Base-by-base conservation (phyloP, 768 basidiomycete species). In the Lactarius vividus region DNA sequence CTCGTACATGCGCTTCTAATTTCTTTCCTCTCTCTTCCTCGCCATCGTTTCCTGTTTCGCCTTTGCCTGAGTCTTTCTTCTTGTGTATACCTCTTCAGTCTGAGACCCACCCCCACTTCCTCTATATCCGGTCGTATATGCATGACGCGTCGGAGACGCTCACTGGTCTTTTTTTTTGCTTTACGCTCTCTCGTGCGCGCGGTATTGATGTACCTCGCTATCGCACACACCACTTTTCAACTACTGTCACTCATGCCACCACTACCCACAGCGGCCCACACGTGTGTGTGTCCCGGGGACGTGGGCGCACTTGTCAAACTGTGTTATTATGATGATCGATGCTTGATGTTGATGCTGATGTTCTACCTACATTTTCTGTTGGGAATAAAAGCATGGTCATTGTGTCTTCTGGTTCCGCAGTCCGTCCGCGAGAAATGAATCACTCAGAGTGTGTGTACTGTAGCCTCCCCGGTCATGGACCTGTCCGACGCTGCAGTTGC, bases 111-210 rank as follows among this genome's bases (percentile, higher is more conserved):
- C 28, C 26, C 18, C 44, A 20, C 33, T 57, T 56, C 3, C 15
- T 37, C 20, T 13, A 10, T n/a, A 11, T 49, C 23, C 23, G 11
- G 46, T 23, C 11, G 35, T 20, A 29, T n/a, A 40, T 31, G 26
- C 33, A 57, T 39, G 57, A 35, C 33, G 59, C 64, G 59, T 65
- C 54, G 44, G 64, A 11, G 65, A 57, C 46, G 65, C 65, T 23
- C 28, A 40, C 54, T 62, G 15, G 6, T 49, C 11, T 18, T 37
- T 18, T 18, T 18, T 37, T 18, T 39, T 18, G 29, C 44, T 46
- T 10, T 20, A 23, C 37, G 7, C n/a, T 11, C 42, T 54, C 16
- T 26, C 39, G 31, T 53, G 59, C 26, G 64, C 54, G 44, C 15
- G 54, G 35, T 49, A 29, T 65, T 49, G 53, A 61, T 20, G 37